Evolutionary conservation across 345 rosid species (phyloP).

Genomic region (Salix brachista): DNA sequence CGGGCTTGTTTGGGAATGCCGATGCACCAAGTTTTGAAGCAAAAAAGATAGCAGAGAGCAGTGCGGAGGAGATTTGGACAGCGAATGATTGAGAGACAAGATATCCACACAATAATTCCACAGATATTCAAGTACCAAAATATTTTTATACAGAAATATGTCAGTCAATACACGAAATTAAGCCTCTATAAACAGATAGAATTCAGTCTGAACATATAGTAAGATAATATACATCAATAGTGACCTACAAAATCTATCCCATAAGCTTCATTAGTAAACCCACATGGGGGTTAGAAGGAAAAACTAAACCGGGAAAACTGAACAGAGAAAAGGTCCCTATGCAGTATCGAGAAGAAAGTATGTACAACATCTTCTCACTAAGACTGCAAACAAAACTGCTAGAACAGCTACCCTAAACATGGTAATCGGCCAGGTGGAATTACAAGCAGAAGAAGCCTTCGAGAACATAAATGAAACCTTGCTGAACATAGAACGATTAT

Average conservation of each 20-base stretch:
- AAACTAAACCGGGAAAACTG: no score
- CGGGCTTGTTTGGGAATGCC: no score
- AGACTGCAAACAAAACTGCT: constrained; percentile 37
- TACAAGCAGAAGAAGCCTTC: constrained; percentile 16
- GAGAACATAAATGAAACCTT: constrained; percentile 9
- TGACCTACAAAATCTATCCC: neutral
- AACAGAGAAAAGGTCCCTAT: neutral
- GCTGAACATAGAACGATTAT: neutral
- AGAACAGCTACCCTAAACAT: constrained; percentile 37
- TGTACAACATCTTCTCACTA: constrained; percentile 27
- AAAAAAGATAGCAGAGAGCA: neutral
- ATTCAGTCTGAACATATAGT: neutral
- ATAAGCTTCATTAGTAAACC: neutral
- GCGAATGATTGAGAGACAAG: neutral
- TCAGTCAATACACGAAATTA: neutral
- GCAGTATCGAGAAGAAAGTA: constrained; percentile 3
- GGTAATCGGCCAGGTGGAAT: constrained; percentile 14
- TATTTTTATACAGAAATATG: neutral
- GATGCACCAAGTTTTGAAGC: no score
- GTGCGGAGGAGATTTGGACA: neutral
- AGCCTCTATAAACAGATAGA: neutral
- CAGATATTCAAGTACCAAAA: neutral
- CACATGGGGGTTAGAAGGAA: no score
- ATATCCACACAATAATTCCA: neutral
- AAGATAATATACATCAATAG: constrained; percentile 2